Evolutionary conservation across 768 basidiomycete species (phyloP), one percentile per base, ranked within the genome.

Genomic region (Leccinum longicurvipes): DNA sequence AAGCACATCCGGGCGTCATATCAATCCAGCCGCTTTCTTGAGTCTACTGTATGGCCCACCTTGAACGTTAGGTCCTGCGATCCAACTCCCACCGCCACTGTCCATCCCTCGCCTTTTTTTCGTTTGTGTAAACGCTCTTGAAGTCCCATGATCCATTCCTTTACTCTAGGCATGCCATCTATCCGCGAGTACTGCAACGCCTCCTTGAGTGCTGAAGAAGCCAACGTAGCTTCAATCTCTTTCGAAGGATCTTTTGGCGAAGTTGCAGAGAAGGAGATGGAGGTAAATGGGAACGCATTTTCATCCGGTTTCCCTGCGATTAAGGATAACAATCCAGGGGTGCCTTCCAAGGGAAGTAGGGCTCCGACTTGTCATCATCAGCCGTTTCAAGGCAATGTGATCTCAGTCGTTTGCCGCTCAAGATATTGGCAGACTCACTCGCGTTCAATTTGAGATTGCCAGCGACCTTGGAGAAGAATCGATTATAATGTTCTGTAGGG

Each of bases 21-120:
- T 5, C 34, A 50, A 27, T 34, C 12, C 6, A 28, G n/a, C 10
- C 19, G n/a, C 39, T 31, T 10, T 27, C 32, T 31, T 8, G 27
- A 19, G 21, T 12, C 19, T 9, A 41, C 34, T 32, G 23, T 21
- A 27, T 50, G 4, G 56, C 50, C 23, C 19, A 47, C 91, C 81
- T 94, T 95, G 74, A 79, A 86, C 46, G 93, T 80, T 60, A 90
- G 66, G 74, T 94, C 91, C 71, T 94, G 92, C 41, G 87, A 88
- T 23, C 92, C 91, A 34, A 78, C 76, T 0, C 90, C 90, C 12
- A 93, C 74, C 44, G 81, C 82, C 6, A 90, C 66, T 27, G 76
- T 73, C 91, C 92, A 96, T 6, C 83, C 84, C 58, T 80, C 80
- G 0, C 74, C 79, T 34, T 64, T 64, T 50, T 75, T 75, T 29